Evolutionary conservation across 2,329 filamentous ascomycete genomes (phyloP), one percentile per base, ranked within the genome.

Genomic region (Colletotrichum kahawae): DNA sequence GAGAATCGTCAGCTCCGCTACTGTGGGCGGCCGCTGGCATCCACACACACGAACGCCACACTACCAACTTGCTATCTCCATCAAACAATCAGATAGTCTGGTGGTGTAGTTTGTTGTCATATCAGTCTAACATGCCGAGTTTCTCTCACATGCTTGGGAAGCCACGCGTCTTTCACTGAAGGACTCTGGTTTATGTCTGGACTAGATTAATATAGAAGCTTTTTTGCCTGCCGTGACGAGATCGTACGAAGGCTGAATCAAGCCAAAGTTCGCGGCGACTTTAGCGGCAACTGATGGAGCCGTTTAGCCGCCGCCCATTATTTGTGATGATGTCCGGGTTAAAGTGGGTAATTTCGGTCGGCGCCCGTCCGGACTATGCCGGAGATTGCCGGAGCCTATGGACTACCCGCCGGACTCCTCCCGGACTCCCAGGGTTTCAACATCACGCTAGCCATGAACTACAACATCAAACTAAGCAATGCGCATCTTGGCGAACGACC

Each of bases 31-130:
- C 27, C 2, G 16, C 9, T 18, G 8, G 24, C 24, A 51, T 51
- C 43, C 43, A 3, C 7, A 0, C 4, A 14, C 24, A 2, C 51
- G 16, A 14, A 48, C 10, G 10, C 12, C 29, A 54, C 29, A 63
- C 18, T 29, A 12, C 0, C 13, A 34, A 36, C 12, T 31, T 31
- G 36, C 7, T 10, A 29, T 21, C 36, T 13, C 14, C 8, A 48
- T 27, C 2, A n/a, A 31, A 5, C 3, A n/a, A 16, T 5, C n/a
- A 16, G 18, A 13, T 43, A 67, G 60, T 74, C 71, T 67, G 87
- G 88, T 71, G 84, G 82, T 81, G 80, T 82, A 81, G 85, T 86
- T 86, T 85, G 84, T 86, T 86, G 86, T 86, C 85, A 86, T 85
- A 82, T 86, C 83, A 86, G 84, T 86, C 83, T 86, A 86, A 86